These are phyloP conservation scores for Pachysandra terminalis DNA, from an alignment of 164 flowering plant species.

Conservation along the genomic window DNA sequence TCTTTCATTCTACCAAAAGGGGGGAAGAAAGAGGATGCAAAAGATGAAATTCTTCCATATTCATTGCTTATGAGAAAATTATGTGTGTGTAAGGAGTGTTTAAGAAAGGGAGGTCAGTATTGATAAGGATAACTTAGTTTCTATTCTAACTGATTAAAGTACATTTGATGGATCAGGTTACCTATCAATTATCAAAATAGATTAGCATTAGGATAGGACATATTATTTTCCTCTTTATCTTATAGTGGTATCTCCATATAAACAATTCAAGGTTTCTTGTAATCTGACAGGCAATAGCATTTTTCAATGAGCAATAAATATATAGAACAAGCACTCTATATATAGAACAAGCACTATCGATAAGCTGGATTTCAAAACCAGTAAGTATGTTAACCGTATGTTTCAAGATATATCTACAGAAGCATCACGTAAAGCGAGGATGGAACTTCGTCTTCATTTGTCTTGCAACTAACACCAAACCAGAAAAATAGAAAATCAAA, in stretches of 20 bases:
- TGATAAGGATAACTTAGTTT: no score
- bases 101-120: no score
- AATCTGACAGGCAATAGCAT: neutral
- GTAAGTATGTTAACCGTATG: neutral
- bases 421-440: neutral
- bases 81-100: no score
- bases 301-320: neutral
- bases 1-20: no score
- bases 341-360: neutral
- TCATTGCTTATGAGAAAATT: neutral
- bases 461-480: slow-evolving; percentile 33
- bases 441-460: slow-evolving; percentile 20
- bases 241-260: no score
- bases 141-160: no score
- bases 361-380: neutral
- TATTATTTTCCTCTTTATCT: no score
- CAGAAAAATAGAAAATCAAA: slow-evolving; percentile 1
- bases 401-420: neutral
- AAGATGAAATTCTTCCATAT: neutral
- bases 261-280: no score
- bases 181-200: no score
- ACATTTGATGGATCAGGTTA: no score
- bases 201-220: no score
- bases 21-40: neutral
- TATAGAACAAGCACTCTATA: neutral